Evolutionary conservation across 106 monocot genomes (phyloP), one percentile per base, ranked within the genome.

Genomic region (Dendrobium chrysotoxum): DNA sequence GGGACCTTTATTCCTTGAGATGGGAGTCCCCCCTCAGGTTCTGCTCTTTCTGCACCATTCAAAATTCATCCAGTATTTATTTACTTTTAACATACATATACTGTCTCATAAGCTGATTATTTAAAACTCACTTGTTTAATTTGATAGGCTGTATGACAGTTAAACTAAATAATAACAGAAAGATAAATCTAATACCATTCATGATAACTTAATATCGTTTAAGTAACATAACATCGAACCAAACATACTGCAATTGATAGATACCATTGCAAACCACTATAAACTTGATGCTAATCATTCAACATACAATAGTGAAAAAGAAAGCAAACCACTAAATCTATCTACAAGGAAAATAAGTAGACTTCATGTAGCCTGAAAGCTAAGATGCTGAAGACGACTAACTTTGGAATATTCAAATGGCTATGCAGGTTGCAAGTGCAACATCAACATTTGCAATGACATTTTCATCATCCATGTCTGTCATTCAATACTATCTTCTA

Each of bases 401-500:
- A 61, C 23, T 23, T 8, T 23, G 61, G n/a, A 61, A 70, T 31
- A 31, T 31, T 61, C 35, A 31, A 35, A 70, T 70, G 70, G 18
- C 15, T 15, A 23, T 4, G 73, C 77, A 88, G 88, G 86, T 91
- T 74, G 79, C 90, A 77, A 91, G 86, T 78, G 84, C 90, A 31
- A 88, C 88, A 82, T 81, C 90, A 39, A 88, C 88, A 39, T 88
- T 91, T 70, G 75, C 80, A 65, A 91, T 86, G 88, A 80, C 84
- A 50, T 91, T 91, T 80, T 88, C 90, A 16, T 83, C 90, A 8
- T 91, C 90, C 45, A 90, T 88, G 86, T 86, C 88, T 47, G 88
- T 84, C 15, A 76, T 91, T 35, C 70, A 86, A 41, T 88, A 88
- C 54, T 88, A 88, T 75, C 88, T 91, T 17, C 78, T 91, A 1